Conservation (phyloP, 73 alveolate genomes). For the Tetrahymena elliotti region DNA sequence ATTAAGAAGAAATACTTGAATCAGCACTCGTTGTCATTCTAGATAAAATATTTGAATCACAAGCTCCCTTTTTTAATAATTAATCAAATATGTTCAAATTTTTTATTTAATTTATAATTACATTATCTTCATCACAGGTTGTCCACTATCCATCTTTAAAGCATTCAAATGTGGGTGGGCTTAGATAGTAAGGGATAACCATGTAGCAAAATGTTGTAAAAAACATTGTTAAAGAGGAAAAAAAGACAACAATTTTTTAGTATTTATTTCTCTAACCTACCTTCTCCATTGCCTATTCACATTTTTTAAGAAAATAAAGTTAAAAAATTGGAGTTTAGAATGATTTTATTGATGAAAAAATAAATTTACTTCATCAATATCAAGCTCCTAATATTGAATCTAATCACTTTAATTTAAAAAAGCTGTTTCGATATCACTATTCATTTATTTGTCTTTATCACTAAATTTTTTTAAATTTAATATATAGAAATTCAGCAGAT, state of each 20-base stretch:
- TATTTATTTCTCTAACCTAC: background rate
- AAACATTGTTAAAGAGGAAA: background rate
- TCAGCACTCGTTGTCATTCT: background rate
- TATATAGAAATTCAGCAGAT: no score
- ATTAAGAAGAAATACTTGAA: background rate
- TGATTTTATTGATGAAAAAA: background rate
- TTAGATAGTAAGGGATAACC: background rate
- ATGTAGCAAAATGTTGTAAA: background rate
- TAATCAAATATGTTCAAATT: background rate
- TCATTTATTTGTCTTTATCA: background rate
- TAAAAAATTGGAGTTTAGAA: background rate
- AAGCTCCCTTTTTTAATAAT: background rate
- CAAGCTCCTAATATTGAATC: no score
- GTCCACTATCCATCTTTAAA: background rate
- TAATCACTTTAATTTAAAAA: no score
- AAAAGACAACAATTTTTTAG: background rate
- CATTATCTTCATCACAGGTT: background rate
- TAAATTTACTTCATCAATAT: background rate
- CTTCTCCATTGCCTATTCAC: background rate
- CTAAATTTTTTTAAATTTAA: no score
- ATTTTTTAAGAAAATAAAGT: background rate
- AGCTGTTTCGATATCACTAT: no score
- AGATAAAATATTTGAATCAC: background rate
- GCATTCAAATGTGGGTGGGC: background rate
- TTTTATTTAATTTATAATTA: background rate